These are phyloP conservation scores for Claviceps monticola DNA, from an alignment of 2,329 filamentous ascomycete genomes.

Conservation along the genomic window DNA sequence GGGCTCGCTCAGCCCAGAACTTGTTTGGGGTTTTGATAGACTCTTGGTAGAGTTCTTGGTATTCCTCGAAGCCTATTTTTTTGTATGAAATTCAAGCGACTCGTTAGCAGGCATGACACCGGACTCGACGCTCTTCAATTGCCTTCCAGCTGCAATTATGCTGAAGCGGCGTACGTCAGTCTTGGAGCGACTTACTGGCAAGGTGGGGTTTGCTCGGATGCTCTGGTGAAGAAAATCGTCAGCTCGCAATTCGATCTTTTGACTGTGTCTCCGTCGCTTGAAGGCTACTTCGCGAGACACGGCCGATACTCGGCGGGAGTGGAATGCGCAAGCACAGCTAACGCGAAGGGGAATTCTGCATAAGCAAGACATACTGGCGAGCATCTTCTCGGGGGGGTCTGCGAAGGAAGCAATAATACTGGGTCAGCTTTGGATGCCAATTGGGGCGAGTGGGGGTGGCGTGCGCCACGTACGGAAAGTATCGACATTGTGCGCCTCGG, in stretches of 20 bases:
- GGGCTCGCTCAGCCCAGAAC: conserved; percentile 80
- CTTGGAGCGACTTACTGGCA: conserved; percentile 33
- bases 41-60: conserved; percentile 57
- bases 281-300: no score
- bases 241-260: no score
- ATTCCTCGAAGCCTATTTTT: conserved; percentile 45
- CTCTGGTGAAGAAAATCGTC: conserved; percentile 33
- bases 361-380: conserved; percentile 40
- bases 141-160: neutral
- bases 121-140: neutral
- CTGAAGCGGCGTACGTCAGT: neutral
- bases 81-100: no score
- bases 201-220: conserved; percentile 58
- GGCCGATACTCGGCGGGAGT: no score
- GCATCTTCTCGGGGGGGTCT: conserved; percentile 55
- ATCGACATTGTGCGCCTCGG: conserved; percentile 63
- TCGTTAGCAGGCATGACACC: neutral
- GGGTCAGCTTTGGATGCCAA: neutral
- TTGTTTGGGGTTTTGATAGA: conserved; percentile 80
- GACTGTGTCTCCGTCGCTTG: no score
- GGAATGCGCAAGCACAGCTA: no score
- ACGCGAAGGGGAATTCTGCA: no score
- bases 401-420: conserved; percentile 3
- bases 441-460: neutral
- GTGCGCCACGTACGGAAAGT: conserved; percentile 45